These are phyloP conservation scores for Tulasnella sp. DNA, from an alignment of 768 basidiomycete species.

Conservation along the genomic window DNA sequence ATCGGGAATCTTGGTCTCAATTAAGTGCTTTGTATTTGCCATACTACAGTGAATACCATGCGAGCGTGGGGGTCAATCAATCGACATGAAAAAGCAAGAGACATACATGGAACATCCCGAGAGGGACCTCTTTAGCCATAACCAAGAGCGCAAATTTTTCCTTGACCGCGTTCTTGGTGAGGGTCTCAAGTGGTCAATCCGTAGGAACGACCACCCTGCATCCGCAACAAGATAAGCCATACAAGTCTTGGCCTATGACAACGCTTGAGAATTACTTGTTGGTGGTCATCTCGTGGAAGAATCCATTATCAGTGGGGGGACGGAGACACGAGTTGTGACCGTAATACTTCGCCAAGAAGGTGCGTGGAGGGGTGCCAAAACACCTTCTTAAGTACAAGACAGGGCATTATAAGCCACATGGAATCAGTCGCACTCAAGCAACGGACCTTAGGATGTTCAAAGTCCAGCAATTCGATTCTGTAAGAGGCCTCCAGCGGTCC, in stretches of 20 bases:
- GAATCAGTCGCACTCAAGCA: neutral
- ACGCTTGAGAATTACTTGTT: constrained; percentile 29
- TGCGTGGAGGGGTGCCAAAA: constrained; percentile 99
- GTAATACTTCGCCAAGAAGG: constrained; percentile 91
- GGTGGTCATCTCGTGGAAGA: constrained; percentile 99
- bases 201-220: constrained; percentile 60
- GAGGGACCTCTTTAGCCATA: constrained; percentile 84
- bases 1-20: constrained; percentile 90
- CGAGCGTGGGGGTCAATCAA: no score
- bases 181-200: constrained; percentile 88
- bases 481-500: constrained; percentile 83
- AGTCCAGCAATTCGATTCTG: constrained; percentile 78
- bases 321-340: constrained; percentile 95
- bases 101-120: constrained; percentile 90
- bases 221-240: neutral
- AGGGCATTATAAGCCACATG: constrained; percentile 33
- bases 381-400: constrained; percentile 58
- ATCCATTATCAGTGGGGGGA: constrained; percentile 94
- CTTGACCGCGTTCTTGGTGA: constrained; percentile 81
- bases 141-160: constrained; percentile 94
- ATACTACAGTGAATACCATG: constrained; percentile 50
- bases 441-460: constrained; percentile 65
- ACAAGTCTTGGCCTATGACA: no score
- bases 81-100: constrained; percentile 9
- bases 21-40: constrained; percentile 98